These are phyloP conservation scores for Giardia duodenalis DNA, from an alignment of 208 protist genomes.

Conservation along the genomic window DNA sequence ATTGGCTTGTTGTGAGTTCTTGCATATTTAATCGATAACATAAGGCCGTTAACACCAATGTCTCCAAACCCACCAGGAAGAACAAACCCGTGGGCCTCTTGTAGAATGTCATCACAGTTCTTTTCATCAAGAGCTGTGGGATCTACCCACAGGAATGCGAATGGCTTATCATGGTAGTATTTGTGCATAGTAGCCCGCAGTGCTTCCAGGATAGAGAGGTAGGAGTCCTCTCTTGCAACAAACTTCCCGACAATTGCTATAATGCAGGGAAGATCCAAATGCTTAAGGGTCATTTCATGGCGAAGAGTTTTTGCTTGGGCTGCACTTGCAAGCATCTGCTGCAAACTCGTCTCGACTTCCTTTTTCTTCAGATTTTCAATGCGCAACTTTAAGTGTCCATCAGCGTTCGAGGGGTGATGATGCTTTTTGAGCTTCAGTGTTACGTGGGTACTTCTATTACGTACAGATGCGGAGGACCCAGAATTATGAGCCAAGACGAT, in stretches of 20 bases:
- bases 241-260: constrained; percentile 1
- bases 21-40: constrained; percentile 2
- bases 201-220: constrained; percentile 4
- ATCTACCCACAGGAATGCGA: not conserved
- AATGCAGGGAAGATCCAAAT: not conserved
- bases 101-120: not conserved
- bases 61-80: constrained; percentile 11
- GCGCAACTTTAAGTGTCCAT: too few species aligned
- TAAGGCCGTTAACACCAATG: not conserved
- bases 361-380: too few species aligned
- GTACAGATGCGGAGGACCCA: too few species aligned
- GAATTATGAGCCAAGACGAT: too few species aligned
- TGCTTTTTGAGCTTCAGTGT: too few species aligned
- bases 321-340: too few species aligned
- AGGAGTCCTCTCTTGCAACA: not conserved
- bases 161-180: not conserved
- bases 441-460: too few species aligned
- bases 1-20: not conserved
- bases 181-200: not conserved
- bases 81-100: not conserved
- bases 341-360: too few species aligned
- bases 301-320: too few species aligned
- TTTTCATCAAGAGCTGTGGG: not conserved
- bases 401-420: too few species aligned
- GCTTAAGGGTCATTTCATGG: too few species aligned